Evolutionary conservation across 495 filamentous ascomycete genomes (phyloP), one percentile per base, ranked within the genome.

Genomic region (Penicillium argentinense): DNA sequence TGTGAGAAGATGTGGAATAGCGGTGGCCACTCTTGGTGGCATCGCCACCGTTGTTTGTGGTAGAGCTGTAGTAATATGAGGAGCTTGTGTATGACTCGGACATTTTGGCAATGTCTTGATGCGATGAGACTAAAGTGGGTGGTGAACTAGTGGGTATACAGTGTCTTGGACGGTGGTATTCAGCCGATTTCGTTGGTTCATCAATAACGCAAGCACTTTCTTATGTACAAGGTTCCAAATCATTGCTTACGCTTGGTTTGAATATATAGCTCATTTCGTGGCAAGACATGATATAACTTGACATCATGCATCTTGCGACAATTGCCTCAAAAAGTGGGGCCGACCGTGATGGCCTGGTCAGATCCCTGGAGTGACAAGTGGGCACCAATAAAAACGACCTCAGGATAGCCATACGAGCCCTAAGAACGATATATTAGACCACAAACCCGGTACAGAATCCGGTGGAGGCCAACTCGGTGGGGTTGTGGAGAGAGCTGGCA

Each of bases 51-150:
- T 50, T 50, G 47, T 56, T 64, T 32, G 47, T 59, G 11, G 59
- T 52, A 17, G 69, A 66, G 51, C 52, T 68, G 49, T 59, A 68
- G 45, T 61, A 69, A 51, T 62, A 67, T 21, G 63, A 59, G 32
- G 59, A 59, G 13, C 52, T 59, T 50, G 54, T 55, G 47, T 56
- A 59, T 13, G 39, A 59, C 22, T 59, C 49, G 45, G 53, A 52
- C 55, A 60, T 64, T 23, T 24, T 60, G 39, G 29, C n/a, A 1
- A 3, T n/a, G 5, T 18, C 1, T 36, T 16, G 27, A 38, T 21
- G 21, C 1, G 11, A 23, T 2, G n/a, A 25, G 6, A 18, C 9
- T 33, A 1, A 5, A 33, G 13, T 33, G 30, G n/a, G 14, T 13
- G 13, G n/a, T 26, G n/a, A n/a, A n/a, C n/a, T n/a, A n/a, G n/a